phyloP scores from a whole-genome alignment of 768 basidiomycete species.

The Lactifluus rugatus region DNA sequence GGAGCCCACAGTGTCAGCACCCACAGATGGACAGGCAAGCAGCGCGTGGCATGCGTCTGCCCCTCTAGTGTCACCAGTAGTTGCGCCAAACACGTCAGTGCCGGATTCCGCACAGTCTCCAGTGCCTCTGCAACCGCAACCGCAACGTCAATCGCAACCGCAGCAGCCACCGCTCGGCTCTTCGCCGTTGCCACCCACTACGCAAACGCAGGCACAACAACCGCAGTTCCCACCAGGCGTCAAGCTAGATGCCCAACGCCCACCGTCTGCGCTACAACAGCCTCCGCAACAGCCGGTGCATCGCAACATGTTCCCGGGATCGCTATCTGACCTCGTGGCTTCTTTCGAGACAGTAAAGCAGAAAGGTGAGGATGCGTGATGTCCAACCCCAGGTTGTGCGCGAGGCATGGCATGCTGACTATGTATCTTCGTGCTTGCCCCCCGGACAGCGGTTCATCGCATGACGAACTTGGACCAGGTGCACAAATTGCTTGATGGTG shows the following conservation, averaged over 20 bases:
- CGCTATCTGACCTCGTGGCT: conserved; percentile 82
- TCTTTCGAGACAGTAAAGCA: conserved; percentile 96
- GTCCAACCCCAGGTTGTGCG: neutral
- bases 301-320: conserved; percentile 58
- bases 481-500: conserved; percentile 88
- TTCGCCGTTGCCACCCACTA: conserved; percentile 6
- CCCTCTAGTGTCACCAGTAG: neutral
- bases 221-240: conserved; percentile 21
- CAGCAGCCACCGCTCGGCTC: conserved; percentile 8
- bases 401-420: neutral
- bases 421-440: neutral
- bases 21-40: conserved; percentile 7
- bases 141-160: conserved; percentile 21
- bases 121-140: conserved; percentile 39
- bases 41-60: conserved; percentile 14
- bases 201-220: conserved; percentile 6
- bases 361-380: conserved; percentile 51
- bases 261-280: conserved; percentile 19
- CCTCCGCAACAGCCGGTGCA: conserved; percentile 29
- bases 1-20: neutral
- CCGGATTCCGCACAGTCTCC: conserved; percentile 35
- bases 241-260: conserved; percentile 14
- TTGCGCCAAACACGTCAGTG: conserved; percentile 9
- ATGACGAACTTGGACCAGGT: conserved; percentile 85
- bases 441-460: conserved; percentile 53